Conservation (phyloP, 1,284 basidiomycete species). For the Cryptococcus sp. region DNA sequence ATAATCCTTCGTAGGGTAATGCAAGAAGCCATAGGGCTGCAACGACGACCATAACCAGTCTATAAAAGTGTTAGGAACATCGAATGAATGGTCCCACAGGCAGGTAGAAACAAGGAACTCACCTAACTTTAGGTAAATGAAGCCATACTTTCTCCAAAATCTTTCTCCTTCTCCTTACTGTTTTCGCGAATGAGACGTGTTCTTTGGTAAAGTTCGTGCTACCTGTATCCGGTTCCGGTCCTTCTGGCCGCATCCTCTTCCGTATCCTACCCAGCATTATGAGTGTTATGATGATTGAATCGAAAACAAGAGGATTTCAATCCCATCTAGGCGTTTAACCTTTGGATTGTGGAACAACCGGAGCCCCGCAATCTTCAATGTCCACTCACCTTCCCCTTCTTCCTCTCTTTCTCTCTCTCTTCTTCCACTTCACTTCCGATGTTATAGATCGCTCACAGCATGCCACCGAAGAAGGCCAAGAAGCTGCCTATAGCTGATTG, state of each 20-base stretch:
- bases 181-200: constrained; percentile 23
- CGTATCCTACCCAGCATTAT: constrained; percentile 13
- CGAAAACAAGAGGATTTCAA: not conserved
- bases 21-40: constrained; percentile 62
- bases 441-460: not conserved
- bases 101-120: not conserved
- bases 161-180: constrained; percentile 16
- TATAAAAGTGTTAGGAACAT: not conserved
- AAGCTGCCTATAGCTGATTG: constrained; percentile 49
- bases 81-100: not conserved
- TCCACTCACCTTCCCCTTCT: not conserved
- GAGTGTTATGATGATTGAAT: no score
- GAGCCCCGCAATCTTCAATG: no score
- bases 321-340: not conserved
- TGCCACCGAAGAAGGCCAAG: not conserved
- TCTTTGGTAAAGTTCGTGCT: constrained; percentile 24
- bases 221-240: constrained; percentile 7
- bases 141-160: constrained; percentile 9
- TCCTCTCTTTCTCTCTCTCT: not conserved
- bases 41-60: not conserved
- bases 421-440: not conserved
- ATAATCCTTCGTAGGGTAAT: constrained; percentile 63
- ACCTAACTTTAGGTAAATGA: constrained; percentile 18
- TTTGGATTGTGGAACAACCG: not conserved
- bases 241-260: not conserved